phyloP scores from a whole-genome alignment of 768 basidiomycete species.

The Mycena chlorophos region DNA sequence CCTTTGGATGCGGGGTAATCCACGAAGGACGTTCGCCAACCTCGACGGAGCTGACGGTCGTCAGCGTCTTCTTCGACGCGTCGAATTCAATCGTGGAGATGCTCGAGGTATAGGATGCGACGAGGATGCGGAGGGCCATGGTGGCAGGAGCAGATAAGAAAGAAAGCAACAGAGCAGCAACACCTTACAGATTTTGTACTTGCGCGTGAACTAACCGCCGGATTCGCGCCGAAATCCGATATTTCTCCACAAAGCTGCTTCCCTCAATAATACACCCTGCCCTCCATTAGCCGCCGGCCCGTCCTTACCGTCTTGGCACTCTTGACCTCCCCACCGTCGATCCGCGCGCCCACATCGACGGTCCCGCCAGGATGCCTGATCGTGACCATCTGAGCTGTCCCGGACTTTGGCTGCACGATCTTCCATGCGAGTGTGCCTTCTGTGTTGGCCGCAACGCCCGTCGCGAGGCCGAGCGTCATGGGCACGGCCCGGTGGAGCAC shows the following conservation, averaged over 20 bases:
- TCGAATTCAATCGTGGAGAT: slow-evolving; percentile 69
- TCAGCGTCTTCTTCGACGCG: slow-evolving; percentile 44
- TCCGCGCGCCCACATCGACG: slow-evolving; percentile 65
- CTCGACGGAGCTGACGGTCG: slow-evolving; percentile 41
- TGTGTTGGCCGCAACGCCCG: slow-evolving; percentile 62
- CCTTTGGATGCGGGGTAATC: slow-evolving; percentile 62
- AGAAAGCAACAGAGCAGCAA: background rate
- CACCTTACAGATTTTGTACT: no score
- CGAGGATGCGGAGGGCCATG: slow-evolving; percentile 53
- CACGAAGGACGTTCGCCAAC: slow-evolving; percentile 75
- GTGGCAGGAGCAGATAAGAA: slow-evolving; percentile 11
- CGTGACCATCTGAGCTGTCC: slow-evolving; percentile 36
- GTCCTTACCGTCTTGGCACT: slow-evolving; percentile 69
- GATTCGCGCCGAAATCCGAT: background rate
- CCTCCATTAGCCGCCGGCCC: slow-evolving; percentile 71
- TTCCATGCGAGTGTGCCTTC: slow-evolving; percentile 56
- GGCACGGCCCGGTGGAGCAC: slow-evolving; percentile 69
- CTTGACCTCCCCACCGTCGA: slow-evolving; percentile 43
- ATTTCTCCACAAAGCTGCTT: background rate
- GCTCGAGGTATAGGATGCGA: slow-evolving; percentile 63
- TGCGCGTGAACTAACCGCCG: no score
- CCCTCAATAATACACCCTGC: slow-evolving; percentile 46
- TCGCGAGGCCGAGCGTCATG: slow-evolving; percentile 70
- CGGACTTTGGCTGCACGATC: slow-evolving; percentile 37
- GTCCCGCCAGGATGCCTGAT: slow-evolving; percentile 68